A percentile compares a stretch with the other conserved stretches of the same genome.
phyloP scores from a whole-genome alignment of 2,329 filamentous ascomycete species.

The Aspergillus oerlinghausenensis region DNA sequence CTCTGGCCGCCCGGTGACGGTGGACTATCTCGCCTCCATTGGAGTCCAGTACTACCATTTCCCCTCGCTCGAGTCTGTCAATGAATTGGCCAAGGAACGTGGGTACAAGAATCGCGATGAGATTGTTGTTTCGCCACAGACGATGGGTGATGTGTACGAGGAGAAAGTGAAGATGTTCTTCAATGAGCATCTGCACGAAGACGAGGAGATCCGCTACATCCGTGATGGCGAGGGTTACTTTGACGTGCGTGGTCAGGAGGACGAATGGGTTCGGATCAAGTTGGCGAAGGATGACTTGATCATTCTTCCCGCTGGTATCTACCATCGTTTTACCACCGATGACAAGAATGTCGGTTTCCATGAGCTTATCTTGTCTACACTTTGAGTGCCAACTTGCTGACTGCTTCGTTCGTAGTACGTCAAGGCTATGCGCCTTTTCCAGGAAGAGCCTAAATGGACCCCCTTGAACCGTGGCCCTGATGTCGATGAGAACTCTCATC shows the following conservation, averaged over 20 bases:
- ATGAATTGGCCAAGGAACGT: constrained; percentile 68
- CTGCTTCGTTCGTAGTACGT: constrained; percentile 63
- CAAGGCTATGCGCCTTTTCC: constrained; percentile 92
- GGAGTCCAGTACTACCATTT: constrained; percentile 77
- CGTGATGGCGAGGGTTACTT: constrained; percentile 86
- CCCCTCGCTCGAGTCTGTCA: constrained; percentile 60
- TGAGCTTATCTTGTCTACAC: constrained; percentile 1
- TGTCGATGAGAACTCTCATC: constrained; percentile 71
- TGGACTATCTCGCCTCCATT: constrained; percentile 63
- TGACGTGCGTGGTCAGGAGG: constrained; percentile 76
- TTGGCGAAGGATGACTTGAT: constrained; percentile 86
- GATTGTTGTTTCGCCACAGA: constrained; percentile 78
- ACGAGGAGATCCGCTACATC: constrained; percentile 97
- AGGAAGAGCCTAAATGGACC: constrained; percentile 98
- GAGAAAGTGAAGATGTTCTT: constrained; percentile 93
- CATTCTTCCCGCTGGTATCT: constrained; percentile 90
- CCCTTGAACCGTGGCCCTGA: constrained; percentile 76
- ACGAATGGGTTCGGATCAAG: constrained; percentile 83
- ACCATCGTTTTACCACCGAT: constrained; percentile 95
- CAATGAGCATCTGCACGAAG: constrained; percentile 91
- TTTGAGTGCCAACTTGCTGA: constrained; percentile 6
- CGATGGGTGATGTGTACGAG: constrained; percentile 84
- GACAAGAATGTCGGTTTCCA: constrained; percentile 69
- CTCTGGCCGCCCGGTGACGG: constrained; percentile 66
- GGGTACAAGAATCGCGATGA: constrained; percentile 93